These are phyloP conservation scores for Coniochaeta sp. DNA, from an alignment of 2,329 filamentous ascomycete species.

Conservation along the genomic window DNA sequence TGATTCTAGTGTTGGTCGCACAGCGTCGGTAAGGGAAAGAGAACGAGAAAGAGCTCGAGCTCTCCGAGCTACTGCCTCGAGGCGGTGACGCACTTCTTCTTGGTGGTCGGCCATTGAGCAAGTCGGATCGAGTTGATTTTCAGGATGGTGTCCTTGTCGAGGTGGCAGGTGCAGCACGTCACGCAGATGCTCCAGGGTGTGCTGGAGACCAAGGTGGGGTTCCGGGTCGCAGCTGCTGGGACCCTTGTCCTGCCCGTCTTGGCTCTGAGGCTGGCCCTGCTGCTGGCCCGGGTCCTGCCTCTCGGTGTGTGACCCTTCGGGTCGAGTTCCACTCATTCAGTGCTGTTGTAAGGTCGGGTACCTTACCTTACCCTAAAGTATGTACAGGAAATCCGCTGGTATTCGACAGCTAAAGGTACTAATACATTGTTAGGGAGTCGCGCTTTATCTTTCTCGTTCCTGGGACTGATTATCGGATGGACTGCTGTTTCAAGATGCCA, in stretches of 20 bases:
- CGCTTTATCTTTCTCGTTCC: background rate
- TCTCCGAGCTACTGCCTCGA: background rate
- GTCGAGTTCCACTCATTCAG: background rate
- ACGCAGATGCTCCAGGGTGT: background rate
- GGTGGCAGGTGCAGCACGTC: conserved; percentile 1
- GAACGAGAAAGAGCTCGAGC: background rate
- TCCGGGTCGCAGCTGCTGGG: background rate
- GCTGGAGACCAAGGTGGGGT: background rate
- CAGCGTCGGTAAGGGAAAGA: background rate
- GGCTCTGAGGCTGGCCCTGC: background rate
- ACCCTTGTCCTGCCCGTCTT: background rate
- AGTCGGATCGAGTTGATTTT: background rate
- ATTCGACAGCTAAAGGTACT: no score
- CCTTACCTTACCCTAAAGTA: no score
- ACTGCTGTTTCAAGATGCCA: background rate
- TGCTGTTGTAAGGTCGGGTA: no score
- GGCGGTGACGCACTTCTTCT: conserved; percentile 2
- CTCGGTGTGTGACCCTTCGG: background rate
- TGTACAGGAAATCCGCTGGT: no score
- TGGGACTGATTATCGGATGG: background rate
- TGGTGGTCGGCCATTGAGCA: background rate
- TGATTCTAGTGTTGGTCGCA: background rate
- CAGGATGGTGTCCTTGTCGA: background rate
- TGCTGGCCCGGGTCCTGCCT: background rate
- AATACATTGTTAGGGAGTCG: background rate